Base-by-base conservation (phyloP, 202 grass and related monocot genomes). In the Bolboschoenoplectus hybrid region DNA sequence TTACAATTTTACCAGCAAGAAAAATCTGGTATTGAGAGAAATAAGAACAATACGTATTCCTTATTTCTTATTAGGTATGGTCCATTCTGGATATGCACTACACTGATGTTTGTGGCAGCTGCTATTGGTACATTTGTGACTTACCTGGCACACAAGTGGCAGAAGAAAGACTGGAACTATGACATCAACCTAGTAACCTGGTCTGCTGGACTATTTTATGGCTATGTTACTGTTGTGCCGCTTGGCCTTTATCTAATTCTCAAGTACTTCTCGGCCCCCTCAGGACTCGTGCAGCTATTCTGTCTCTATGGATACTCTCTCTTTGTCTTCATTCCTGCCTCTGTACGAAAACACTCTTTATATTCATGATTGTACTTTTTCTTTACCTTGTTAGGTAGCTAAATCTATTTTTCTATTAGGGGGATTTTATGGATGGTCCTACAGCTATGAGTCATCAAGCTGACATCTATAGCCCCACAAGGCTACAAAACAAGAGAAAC, bases 51-150 rank as follows among this genome's bases (percentile, higher is more conserved):
- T 80, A 19, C 53, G 39, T 60, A 80, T 41, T 60, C 6, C 13
- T 7, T 61, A 11, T 79, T 3, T 60, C 36, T 80, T 61, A 40
- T 80, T 80, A 99, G 97, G 72, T 99, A 99, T 84, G 97, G 97
- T 5, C 97, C 97, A 77, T 99, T 99, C 85, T 99, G 97, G 97
- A 99, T 93, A 63, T 99, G 93, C 93, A 99, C 97, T 49, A 99
- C 97, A 52, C 70, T 99, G 53, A 99, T 99, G 73, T 99, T 97
- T 64, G 93, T 99, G 63, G 97, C 97, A 55, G 93, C 93, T 67
- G 90, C 97, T 19, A 99, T 99, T 83, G 97, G 93, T 38, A 99
- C 97, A 63, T 99, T 99, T 86, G 93, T 99, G 52, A 99, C 97
- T 7, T 99, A 99, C 84, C 84, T 99, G 34, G 94, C 97, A 1